phyloP scores from a whole-genome alignment of 2,329 filamentous ascomycete genomes.

The Fusarium sp. region DNA sequence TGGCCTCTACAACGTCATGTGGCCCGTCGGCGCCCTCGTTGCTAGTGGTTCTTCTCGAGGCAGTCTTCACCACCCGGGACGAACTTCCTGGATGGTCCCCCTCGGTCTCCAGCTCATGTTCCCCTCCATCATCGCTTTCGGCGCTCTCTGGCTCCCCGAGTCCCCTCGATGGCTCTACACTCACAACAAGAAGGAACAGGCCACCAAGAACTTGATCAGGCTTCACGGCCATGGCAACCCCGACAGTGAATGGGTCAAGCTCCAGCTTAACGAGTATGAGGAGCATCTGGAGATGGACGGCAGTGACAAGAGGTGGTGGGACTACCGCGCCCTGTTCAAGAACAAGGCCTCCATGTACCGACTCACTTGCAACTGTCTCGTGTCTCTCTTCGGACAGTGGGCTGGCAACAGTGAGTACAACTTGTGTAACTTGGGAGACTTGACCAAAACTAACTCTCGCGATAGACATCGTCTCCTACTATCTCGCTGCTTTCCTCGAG shows the following conservation, averaged over 20 bases:
- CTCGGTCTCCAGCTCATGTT: conserved; percentile 57
- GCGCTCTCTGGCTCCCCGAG: conserved; percentile 49
- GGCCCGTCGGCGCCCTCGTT: conserved; percentile 61
- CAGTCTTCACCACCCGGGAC: conserved; percentile 44
- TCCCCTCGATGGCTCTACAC: conserved; percentile 57
- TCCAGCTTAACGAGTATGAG: conserved; percentile 59
- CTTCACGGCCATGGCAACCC: conserved; percentile 60
- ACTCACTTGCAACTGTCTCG: conserved; percentile 57
- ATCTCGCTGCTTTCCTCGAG: conserved; percentile 61
- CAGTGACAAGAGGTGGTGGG: conserved; percentile 62
- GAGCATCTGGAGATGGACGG: conserved; percentile 59
- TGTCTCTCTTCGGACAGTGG: conserved; percentile 62
- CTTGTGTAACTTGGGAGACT: neutral
- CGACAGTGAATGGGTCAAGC: conserved; percentile 48
- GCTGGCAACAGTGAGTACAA: conserved; percentile 55
- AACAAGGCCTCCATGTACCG: conserved; percentile 56
- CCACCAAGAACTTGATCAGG: conserved; percentile 49
- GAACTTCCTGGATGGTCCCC: conserved; percentile 55
- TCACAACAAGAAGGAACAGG: conserved; percentile 48
- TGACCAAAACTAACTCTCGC: neutral
- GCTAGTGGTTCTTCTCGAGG: conserved; percentile 61
- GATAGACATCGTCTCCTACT: conserved; percentile 59
- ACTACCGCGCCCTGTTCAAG: conserved; percentile 60
- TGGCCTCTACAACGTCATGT: conserved; percentile 64
- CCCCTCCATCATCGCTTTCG: conserved; percentile 50